A percentile compares a stretch with the other conserved stretches of the same genome.
phyloP scores from a whole-genome alignment of 2,329 filamentous ascomycete genomes.

The Botrytis cinerea region DNA sequence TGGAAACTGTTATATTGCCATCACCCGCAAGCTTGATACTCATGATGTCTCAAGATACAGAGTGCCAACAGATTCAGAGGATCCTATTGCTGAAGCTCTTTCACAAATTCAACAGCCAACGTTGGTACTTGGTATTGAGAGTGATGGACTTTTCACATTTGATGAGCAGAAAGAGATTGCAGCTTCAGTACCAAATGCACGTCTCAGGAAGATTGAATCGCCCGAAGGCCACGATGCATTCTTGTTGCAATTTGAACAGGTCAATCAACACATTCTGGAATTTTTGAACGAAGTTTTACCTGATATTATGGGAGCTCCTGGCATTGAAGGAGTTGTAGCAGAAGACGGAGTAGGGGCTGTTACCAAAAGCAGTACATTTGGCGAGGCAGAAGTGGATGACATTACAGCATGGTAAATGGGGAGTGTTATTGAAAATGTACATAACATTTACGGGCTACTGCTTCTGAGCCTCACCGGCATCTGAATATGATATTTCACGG shows the following conservation, averaged over 20 bases:
- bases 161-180: conserved; percentile 94
- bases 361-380: conserved; percentile 88
- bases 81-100: conserved; percentile 69
- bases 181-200: conserved; percentile 73
- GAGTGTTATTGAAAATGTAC: neutral
- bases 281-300: conserved; percentile 83
- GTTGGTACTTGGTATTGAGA: conserved; percentile 90
- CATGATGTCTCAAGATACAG: conserved; percentile 89
- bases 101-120: conserved; percentile 84
- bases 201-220: conserved; percentile 84
- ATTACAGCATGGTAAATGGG: conserved; percentile 81
- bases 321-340: conserved; percentile 45
- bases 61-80: conserved; percentile 44
- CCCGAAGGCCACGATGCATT: conserved; percentile 97
- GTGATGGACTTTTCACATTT: conserved; percentile 94
- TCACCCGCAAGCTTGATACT: conserved; percentile 95
- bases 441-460: neutral
- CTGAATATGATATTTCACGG: neutral
- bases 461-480: neutral
- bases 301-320: conserved; percentile 77
- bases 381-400: conserved; percentile 93
- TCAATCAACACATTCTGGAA: conserved; percentile 81
- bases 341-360: conserved; percentile 59
- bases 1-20: conserved; percentile 98
- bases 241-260: conserved; percentile 93